Evolutionary conservation across 2,329 filamentous ascomycete genomes (phyloP).

Genomic region (Colletotrichum phormii): DNA sequence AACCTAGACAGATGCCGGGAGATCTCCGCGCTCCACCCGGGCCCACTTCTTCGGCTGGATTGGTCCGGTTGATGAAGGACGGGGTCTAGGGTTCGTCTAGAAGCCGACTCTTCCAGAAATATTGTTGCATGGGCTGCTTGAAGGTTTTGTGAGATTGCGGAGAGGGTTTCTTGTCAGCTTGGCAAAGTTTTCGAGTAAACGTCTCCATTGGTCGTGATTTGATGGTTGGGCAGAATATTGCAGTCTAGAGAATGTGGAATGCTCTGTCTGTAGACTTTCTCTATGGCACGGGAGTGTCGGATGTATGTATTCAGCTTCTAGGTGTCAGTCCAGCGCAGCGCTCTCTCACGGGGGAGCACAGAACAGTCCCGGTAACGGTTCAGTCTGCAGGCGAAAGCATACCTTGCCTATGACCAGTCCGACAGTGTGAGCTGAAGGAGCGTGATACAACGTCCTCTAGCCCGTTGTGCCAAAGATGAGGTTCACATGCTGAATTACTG

Average conservation of each 20-base stretch:
- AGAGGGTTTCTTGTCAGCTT: not conserved
- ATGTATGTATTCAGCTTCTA: not conserved
- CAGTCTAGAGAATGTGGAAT: not conserved
- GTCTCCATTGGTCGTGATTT: not conserved
- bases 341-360: not conserved
- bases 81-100: not conserved
- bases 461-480: too few species aligned
- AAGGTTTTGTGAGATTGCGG: not conserved
- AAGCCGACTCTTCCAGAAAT: not conserved
- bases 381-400: too few species aligned
- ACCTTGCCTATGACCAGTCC: too few species aligned
- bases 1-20: slow-evolving; percentile 24
- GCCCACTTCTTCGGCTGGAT: not conserved
- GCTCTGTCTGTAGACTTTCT: not conserved
- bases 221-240: not conserved
- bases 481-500: too few species aligned
- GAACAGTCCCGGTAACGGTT: not conserved
- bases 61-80: not conserved
- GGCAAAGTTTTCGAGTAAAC: not conserved
- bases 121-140: not conserved
- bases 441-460: too few species aligned
- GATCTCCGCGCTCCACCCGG: slow-evolving; percentile 21
- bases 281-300: not conserved
- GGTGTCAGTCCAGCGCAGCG: not conserved
- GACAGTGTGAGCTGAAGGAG: too few species aligned